Percentiles rank a stretch among this genome's conserved stretches.
Evolutionary conservation across 208 protist genomes (phyloP).

Genomic region (Endotrypanum monterogeii): DNA sequence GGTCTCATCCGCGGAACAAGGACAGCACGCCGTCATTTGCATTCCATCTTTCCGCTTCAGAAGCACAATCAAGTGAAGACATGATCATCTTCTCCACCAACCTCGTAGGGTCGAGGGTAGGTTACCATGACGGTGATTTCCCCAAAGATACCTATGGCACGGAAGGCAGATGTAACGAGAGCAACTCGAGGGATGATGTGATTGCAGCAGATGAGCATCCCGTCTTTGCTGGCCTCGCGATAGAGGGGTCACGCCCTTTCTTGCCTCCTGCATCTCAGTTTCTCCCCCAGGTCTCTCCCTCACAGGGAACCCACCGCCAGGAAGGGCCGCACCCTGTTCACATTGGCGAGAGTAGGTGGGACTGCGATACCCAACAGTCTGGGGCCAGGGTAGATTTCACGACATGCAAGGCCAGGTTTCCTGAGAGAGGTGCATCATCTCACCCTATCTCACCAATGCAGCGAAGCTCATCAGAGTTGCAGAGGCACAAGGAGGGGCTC

Average conservation of each 20-base stretch:
- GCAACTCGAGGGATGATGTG: background rate
- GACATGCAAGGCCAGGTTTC: constrained; percentile 7
- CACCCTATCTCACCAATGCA: constrained; percentile 1
- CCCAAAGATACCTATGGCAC: background rate
- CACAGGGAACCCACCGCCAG: background rate
- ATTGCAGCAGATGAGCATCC: constrained; percentile 4
- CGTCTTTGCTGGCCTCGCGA: background rate
- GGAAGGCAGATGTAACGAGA: constrained; percentile 1
- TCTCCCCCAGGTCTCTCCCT: constrained; percentile 10
- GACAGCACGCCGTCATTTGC: background rate
- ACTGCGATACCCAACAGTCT: constrained; percentile 4
- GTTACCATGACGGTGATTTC: constrained; percentile 3
- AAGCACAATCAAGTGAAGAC: background rate
- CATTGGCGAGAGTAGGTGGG: constrained; percentile 1
- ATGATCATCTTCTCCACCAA: constrained; percentile 8
- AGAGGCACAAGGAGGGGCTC: background rate
- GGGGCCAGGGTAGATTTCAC: background rate
- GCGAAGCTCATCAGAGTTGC: background rate
- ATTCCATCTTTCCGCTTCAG: background rate
- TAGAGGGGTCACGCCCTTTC: background rate
- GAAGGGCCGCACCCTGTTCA: background rate
- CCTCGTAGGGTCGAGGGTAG: constrained; percentile 11
- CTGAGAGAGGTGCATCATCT: constrained; percentile 4
- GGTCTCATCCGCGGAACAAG: background rate
- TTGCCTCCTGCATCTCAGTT: background rate